Conservation (phyloP, 805 yeast genomes). For the Candida nemodendra region DNA sequence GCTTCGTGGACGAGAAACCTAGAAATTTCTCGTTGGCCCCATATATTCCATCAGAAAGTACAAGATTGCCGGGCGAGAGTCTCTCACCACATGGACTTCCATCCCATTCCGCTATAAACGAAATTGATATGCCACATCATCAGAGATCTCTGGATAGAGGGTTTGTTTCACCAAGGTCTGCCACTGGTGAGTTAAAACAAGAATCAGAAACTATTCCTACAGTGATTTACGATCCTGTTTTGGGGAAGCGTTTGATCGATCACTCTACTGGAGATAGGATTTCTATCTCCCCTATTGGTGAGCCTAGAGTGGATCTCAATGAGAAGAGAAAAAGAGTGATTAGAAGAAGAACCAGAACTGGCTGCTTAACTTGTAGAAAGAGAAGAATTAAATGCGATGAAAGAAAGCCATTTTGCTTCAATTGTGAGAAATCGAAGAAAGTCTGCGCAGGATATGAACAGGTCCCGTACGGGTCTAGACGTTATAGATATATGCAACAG, state of each 20-base stretch:
- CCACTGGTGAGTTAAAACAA: background rate
- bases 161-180: background rate
- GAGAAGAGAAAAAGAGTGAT: constrained; percentile 41
- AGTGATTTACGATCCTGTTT: constrained; percentile 10
- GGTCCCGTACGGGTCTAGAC: constrained; percentile 29
- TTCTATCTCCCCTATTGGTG: background rate
- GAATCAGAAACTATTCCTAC: constrained; percentile 1
- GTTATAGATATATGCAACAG: constrained; percentile 27
- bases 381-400: constrained; percentile 77
- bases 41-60: background rate
- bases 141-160: background rate
- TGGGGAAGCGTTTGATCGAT: constrained; percentile 10
- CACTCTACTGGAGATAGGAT: constrained; percentile 3
- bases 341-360: constrained; percentile 67
- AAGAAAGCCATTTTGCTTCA: constrained; percentile 63
- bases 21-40: constrained; percentile 6
- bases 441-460: constrained; percentile 68
- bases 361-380: constrained; percentile 71
- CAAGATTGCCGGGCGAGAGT: background rate
- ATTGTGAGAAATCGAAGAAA: constrained; percentile 64
- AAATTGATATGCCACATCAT: background rate
- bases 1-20: constrained; percentile 5
- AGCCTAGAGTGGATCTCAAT: constrained; percentile 22
- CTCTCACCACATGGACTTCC: background rate
- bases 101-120: background rate